These are phyloP conservation scores for Boletus rufocinnamomeus DNA, from an alignment of 768 basidiomycete species.

Conservation along the genomic window DNA sequence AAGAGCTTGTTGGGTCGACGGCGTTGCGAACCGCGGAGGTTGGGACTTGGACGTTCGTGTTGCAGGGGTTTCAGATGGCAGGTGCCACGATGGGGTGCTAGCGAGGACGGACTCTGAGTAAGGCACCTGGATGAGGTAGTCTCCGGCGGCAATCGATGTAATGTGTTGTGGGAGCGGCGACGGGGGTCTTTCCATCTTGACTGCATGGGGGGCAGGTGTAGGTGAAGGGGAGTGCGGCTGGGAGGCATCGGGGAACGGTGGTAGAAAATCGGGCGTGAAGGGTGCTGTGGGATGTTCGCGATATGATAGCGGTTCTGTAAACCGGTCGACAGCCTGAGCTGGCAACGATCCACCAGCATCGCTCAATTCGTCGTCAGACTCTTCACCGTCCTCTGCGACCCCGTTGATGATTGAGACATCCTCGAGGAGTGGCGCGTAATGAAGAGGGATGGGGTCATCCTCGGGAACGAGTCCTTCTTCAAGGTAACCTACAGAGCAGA, in stretches of 20 bases:
- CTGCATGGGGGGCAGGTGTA: constrained; percentile 34
- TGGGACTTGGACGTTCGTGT: constrained; percentile 23
- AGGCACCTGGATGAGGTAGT: constrained; percentile 71
- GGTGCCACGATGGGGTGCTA: constrained; percentile 65
- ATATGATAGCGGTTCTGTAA: constrained; percentile 28
- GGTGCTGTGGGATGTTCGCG: constrained; percentile 37
- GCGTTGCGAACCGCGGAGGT: constrained; percentile 42
- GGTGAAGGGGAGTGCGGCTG: constrained; percentile 38
- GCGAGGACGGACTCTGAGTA: constrained; percentile 75
- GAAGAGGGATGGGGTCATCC: constrained; percentile 57
- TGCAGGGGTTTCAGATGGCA: constrained; percentile 47
- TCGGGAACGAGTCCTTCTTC: constrained; percentile 56
- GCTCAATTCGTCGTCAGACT: constrained; percentile 31
- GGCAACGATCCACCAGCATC: constrained; percentile 6
- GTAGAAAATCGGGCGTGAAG: constrained; percentile 35
- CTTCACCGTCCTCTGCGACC: constrained; percentile 35
- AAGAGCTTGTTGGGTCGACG: constrained; percentile 64
- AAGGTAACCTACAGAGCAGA: constrained; percentile 55
- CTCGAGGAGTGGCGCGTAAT: constrained; percentile 43
- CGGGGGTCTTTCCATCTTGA: constrained; percentile 34
- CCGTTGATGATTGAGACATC: constrained; percentile 13
- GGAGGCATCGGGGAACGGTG: constrained; percentile 36
- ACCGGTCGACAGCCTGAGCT: constrained; percentile 24
- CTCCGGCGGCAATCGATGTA: constrained; percentile 50
- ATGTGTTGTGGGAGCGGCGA: constrained; percentile 49